phyloP scores from a whole-genome alignment of 1,284 basidiomycete genomes.

The Athelia psychrophila region DNA sequence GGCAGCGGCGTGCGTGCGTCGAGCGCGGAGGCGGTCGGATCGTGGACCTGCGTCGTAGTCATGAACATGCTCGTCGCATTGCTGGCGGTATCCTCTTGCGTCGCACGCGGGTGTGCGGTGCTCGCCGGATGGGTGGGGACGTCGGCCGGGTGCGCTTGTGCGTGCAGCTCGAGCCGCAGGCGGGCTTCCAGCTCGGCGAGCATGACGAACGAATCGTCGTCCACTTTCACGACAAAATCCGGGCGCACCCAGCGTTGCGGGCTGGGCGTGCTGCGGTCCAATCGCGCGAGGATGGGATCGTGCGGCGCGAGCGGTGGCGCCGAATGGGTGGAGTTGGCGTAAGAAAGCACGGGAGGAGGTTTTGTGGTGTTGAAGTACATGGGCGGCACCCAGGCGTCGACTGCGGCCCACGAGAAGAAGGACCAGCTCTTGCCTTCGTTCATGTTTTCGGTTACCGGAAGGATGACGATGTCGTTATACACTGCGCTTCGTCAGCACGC shows the following conservation, averaged over 20 bases:
- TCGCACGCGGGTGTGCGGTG: conserved; percentile 4
- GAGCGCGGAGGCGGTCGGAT: background rate
- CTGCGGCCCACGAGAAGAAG: conserved; percentile 87
- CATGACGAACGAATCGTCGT: conserved; percentile 94
- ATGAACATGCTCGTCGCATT: conserved; percentile 7
- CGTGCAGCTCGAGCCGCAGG: conserved; percentile 71
- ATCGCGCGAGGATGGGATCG: conserved; percentile 57
- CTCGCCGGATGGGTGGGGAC: conserved; percentile 7
- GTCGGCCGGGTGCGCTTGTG: conserved; percentile 17
- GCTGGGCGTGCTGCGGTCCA: conserved; percentile 43
- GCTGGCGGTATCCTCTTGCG: background rate
- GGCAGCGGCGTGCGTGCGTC: background rate
- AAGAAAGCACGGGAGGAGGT: conserved; percentile 50
- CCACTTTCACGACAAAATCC: conserved; percentile 89
- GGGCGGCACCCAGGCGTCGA: conserved; percentile 90
- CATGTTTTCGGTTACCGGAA: conserved; percentile 90
- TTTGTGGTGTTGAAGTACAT: conserved; percentile 45
- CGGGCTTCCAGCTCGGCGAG: conserved; percentile 89
- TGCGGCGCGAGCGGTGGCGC: conserved; percentile 63
- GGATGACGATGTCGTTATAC: conserved; percentile 87
- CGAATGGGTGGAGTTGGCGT: conserved; percentile 51
- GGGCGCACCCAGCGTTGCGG: conserved; percentile 67
- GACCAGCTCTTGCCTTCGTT: conserved; percentile 85
- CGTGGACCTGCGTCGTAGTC: conserved; percentile 1
- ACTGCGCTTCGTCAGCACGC: conserved; percentile 38